Conservation (phyloP, 140 eudicot species). For the Anethum foeniculum region DNA sequence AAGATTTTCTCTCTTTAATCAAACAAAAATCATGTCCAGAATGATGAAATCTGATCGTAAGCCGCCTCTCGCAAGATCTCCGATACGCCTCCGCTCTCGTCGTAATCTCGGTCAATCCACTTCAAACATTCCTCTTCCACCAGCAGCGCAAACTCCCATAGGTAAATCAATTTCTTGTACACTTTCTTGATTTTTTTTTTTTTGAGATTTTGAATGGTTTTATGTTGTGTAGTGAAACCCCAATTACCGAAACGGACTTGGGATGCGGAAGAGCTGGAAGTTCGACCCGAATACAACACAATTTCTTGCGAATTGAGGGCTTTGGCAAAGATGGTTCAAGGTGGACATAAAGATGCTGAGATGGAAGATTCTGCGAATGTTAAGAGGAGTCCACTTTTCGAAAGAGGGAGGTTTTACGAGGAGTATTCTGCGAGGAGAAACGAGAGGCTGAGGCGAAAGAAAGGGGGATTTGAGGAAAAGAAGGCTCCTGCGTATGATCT, state of each 20-base stretch:
- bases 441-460: conserved; percentile 71
- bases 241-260: conserved; percentile 31
- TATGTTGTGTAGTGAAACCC: conserved; percentile 40
- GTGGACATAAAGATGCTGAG: conserved; percentile 11
- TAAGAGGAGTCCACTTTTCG: conserved; percentile 39
- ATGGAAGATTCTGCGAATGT: conserved; percentile 14
- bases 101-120: conserved; percentile 35
- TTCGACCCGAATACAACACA: conserved; percentile 54
- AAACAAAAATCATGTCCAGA: conserved; percentile 26
- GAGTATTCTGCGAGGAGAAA: conserved; percentile 71
- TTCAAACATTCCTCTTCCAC: conserved; percentile 13
- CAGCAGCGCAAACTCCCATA: conserved; percentile 34
- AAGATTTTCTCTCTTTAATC: background rate
- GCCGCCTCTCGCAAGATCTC: conserved; percentile 84
- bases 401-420: conserved; percentile 79
- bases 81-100: conserved; percentile 74
- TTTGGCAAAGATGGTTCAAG: conserved; percentile 49
- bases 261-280: conserved; percentile 31
- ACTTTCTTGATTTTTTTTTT: background rate
- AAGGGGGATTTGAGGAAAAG: conserved; percentile 41
- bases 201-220: background rate
- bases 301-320: conserved; percentile 66
- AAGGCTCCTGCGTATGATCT: conserved; percentile 53
- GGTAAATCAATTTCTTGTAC: conserved; percentile 23
- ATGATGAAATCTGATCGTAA: conserved; percentile 63